These are phyloP conservation scores for Phytophthora rubi DNA, from an alignment of 352 stramenopile genomes.

Conservation along the genomic window DNA sequence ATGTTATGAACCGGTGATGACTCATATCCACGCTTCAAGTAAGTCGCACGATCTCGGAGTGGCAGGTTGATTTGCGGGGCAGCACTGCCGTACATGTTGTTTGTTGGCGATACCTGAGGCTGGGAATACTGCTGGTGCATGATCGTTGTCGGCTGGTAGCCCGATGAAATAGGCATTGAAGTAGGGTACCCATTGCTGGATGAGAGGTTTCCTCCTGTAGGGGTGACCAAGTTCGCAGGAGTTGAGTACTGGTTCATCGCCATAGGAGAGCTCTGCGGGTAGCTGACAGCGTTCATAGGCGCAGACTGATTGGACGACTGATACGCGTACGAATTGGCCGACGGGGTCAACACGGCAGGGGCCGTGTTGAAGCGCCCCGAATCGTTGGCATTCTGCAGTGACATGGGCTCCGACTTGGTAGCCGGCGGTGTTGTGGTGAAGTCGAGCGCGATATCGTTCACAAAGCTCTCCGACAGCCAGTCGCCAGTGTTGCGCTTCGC, in stretches of 20 bases:
- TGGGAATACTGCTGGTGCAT: slow-evolving; percentile 45
- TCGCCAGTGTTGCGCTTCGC: slow-evolving; percentile 75
- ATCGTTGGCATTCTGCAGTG: slow-evolving; percentile 28
- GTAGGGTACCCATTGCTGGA: slow-evolving; percentile 32
- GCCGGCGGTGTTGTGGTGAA: slow-evolving; percentile 39
- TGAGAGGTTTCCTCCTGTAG: slow-evolving; percentile 23
- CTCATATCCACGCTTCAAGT: slow-evolving; percentile 57
- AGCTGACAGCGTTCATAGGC: slow-evolving; percentile 26
- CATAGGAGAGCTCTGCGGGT: slow-evolving; percentile 42
- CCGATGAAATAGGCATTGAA: slow-evolving; percentile 24
- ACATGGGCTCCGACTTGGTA: slow-evolving; percentile 26
- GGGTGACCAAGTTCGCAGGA: slow-evolving; percentile 21
- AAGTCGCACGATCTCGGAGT: slow-evolving; percentile 60
- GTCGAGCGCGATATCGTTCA: slow-evolving; percentile 76
- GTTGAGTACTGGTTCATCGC: slow-evolving; percentile 38
- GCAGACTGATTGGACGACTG: slow-evolving; percentile 28
- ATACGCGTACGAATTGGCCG: slow-evolving; percentile 43
- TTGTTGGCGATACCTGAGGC: slow-evolving; percentile 42
- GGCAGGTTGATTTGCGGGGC: slow-evolving; percentile 65
- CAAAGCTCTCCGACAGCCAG: slow-evolving; percentile 77
- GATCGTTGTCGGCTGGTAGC: slow-evolving; percentile 32
- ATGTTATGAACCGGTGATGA: slow-evolving; percentile 39
- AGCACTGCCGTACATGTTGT: slow-evolving; percentile 39
- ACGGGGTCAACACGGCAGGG: slow-evolving; percentile 16
- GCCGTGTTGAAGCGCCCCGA: slow-evolving; percentile 19